Conservation (phyloP, 768 basidiomycete species). For the Tylopilus felleus region DNA sequence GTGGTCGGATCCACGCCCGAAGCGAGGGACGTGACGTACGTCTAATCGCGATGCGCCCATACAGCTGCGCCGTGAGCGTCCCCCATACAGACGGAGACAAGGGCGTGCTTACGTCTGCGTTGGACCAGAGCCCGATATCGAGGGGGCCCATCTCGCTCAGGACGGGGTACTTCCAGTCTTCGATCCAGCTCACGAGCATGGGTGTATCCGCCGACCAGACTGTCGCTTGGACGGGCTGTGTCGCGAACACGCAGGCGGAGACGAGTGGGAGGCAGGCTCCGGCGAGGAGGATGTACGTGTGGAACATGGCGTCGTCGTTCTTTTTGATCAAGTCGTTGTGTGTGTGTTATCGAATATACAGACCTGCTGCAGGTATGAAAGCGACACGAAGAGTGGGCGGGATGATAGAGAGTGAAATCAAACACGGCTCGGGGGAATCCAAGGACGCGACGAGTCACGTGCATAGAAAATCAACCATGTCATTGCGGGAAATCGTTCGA, state of each 20-base stretch:
- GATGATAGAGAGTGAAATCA: background rate
- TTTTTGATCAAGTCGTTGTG: background rate
- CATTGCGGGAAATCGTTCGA: background rate
- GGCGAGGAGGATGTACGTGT: background rate
- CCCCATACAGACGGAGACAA: background rate
- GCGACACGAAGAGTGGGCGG: background rate
- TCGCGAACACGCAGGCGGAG: constrained; percentile 47
- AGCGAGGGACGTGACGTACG: constrained; percentile 42
- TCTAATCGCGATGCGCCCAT: constrained; percentile 24
- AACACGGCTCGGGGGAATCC: background rate
- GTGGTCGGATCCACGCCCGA: constrained; percentile 37
- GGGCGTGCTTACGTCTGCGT: constrained; percentile 35
- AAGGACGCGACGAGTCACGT: constrained; percentile 26
- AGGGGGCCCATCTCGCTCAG: constrained; percentile 42
- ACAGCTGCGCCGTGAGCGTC: no score
- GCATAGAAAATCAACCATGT: constrained; percentile 24
- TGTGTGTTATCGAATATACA: constrained; percentile 9
- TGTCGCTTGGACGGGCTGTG: constrained; percentile 44
- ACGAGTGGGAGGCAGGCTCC: constrained; percentile 11
- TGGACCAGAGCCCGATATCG: constrained; percentile 45
- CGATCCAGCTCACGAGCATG: constrained; percentile 47
- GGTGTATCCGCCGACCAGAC: constrained; percentile 43
- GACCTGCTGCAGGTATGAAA: constrained; percentile 26
- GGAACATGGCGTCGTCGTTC: constrained; percentile 4
- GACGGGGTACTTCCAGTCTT: constrained; percentile 41